These are phyloP conservation scores for Condylostoma magnum DNA, from an alignment of 169 alveolate species.

Conservation along the genomic window DNA sequence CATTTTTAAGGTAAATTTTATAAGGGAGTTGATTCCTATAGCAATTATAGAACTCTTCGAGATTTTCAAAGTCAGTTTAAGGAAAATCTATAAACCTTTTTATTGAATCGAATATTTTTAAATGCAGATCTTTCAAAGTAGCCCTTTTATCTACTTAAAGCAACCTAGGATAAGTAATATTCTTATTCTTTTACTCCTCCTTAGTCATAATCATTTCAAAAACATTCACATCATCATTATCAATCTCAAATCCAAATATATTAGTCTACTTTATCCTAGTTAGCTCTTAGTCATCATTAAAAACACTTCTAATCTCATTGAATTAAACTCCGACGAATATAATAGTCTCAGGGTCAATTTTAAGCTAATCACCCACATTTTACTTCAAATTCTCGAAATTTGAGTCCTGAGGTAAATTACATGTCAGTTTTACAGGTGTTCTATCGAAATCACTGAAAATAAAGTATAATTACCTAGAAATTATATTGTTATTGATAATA, in stretches of 20 bases:
- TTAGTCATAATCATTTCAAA: neutral
- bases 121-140: conserved; percentile 14
- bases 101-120: conserved; percentile 9
- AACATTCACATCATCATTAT: neutral
- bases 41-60: neutral
- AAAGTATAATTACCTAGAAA: conserved; percentile 2
- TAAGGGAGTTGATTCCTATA: neutral
- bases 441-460: neutral
- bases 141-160: neutral
- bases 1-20: neutral
- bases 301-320: neutral
- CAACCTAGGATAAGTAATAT: neutral
- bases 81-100: neutral
- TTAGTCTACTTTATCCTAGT: neutral
- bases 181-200: neutral
- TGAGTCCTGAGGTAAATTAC: neutral
- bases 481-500: conserved; percentile 39
- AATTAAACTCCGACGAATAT: neutral
- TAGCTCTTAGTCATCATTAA: neutral
- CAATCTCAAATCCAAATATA: conserved; percentile 16
- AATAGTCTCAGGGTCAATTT: neutral
- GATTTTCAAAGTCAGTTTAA: neutral
- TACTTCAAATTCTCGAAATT: neutral
- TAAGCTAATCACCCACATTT: neutral
- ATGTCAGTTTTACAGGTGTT: conserved; percentile 3